These are phyloP conservation scores for Vicia villosa DNA, from an alignment of 306 rosid genomes.

Conservation along the genomic window DNA sequence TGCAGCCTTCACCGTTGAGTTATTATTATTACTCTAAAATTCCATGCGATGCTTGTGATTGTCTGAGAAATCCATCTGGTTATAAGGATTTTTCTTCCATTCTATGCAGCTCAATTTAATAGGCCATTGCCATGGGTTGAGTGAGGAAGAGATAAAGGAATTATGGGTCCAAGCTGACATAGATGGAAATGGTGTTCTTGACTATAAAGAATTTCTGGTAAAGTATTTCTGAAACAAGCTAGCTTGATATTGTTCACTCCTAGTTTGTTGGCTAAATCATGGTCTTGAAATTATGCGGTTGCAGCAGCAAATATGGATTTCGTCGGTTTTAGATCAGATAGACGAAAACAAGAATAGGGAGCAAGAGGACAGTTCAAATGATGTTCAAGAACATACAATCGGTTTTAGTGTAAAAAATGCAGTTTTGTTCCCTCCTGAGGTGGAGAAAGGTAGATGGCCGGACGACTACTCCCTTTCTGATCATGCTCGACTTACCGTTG, in stretches of 20 bases:
- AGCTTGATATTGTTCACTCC: background rate
- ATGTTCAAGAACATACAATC: conserved; percentile 56
- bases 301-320: conserved; percentile 87
- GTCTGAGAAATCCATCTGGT: conserved; percentile 18
- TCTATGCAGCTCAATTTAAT: conserved; percentile 65
- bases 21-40: conserved; percentile 1
- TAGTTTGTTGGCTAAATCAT: conserved; percentile 21
- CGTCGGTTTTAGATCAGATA: conserved; percentile 48
- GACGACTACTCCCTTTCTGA: conserved; percentile 89
- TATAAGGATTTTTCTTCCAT: background rate
- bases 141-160: conserved; percentile 64
- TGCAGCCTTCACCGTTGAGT: conserved; percentile 6
- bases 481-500: conserved; percentile 91
- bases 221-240: conserved; percentile 3
- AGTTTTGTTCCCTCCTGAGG: conserved; percentile 86
- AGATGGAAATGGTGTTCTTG: conserved; percentile 66
- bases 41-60: background rate
- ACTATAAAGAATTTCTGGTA: conserved; percentile 72
- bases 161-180: conserved; percentile 72
- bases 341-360: conserved; percentile 46
- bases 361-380: conserved; percentile 40
- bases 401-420: conserved; percentile 87
- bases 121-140: conserved; percentile 72
- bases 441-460: conserved; percentile 93
- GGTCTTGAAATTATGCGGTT: conserved; percentile 33